Evolutionary conservation across 163 green algal genomes (phyloP), one percentile per base, ranked within the genome.

Genomic region (Scenedesmus sp.): DNA sequence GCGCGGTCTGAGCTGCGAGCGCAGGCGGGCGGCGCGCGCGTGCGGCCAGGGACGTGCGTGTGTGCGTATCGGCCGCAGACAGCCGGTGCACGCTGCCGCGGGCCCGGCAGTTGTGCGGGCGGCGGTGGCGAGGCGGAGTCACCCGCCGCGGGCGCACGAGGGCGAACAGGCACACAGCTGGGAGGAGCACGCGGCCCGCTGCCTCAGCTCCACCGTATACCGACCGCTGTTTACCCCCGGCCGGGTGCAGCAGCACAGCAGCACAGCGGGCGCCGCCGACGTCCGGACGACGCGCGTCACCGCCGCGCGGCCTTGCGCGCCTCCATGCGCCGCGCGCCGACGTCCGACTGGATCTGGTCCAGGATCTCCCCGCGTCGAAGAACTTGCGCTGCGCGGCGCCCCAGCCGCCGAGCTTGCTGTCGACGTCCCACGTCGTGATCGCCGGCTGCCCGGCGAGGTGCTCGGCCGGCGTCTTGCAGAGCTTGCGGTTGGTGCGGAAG

Each of bases 391-490:
- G 89, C 29, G 89, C 82, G 7, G 51, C 58, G 1, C 81, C 67
- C 92, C 92, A 97, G 29, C 85, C 83, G 5, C 90, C 90, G 26
- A 97, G 78, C 86, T 87, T 85, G 39, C 89, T 75, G 60, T 97
- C 92, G 26, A 95, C 92, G 0, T 70, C 90, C 89, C 89, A 95
- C 31, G 53, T 34, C 9, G 64, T 72, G 48, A 72, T 42, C 4
- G 7, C 1, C 4, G 47, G 58, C 45, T 63, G 58, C 6, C 65
- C 45, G 9, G 65, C 70, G 60, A 87, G 71, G 72, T 84, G 76
- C 18, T 60, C 47, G 10, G 83, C 71, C 18, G 64, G 70, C 47
- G 73, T 51, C 64, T 81, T 83, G 81, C 70, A 87, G 15, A 87
- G 74, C 47, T 72, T 73, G 33, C 72, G 79, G 79, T 88, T 89